Evolutionary conservation across 2,329 filamentous ascomycete species (phyloP).

Genomic region (Cladosporium halotolerans): DNA sequence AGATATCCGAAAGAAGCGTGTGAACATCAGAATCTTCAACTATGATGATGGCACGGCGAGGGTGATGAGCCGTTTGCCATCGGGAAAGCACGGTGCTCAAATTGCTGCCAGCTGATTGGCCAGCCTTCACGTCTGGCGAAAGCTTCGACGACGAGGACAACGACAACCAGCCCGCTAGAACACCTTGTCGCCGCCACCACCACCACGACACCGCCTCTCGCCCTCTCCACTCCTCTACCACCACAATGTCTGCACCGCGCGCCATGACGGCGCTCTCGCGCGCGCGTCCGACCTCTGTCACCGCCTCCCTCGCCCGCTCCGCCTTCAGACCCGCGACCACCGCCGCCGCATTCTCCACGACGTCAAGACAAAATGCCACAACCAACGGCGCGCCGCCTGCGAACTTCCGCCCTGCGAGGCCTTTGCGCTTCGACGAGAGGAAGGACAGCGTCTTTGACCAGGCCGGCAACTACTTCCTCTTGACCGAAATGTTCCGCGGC

Average conservation of each 20-base stretch:
- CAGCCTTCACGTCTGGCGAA: neutral
- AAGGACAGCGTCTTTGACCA: constrained; percentile 73
- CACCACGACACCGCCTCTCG: constrained; percentile 46
- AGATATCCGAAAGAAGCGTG: too few relatives aligned
- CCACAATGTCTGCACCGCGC: constrained; percentile 47
- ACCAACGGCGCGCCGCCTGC: constrained; percentile 72
- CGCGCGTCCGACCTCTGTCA: constrained; percentile 32
- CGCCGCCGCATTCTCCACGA: constrained; percentile 56
- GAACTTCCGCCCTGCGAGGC: constrained; percentile 70
- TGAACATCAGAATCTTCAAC: too few relatives aligned
- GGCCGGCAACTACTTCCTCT: constrained; percentile 86
- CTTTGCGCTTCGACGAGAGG: constrained; percentile 72
- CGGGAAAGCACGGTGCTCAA: too few relatives aligned
- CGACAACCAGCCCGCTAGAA: neutral
- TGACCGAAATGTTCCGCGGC: constrained; percentile 91
- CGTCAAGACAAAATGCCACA: constrained; percentile 55
- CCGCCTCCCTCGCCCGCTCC: constrained; percentile 31
- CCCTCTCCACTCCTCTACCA: constrained; percentile 65
- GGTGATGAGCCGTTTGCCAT: too few relatives aligned
- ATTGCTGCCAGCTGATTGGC: neutral
- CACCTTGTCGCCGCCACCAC: constrained; percentile 3
- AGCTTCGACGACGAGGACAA: neutral
- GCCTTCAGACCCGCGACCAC: constrained; percentile 35
- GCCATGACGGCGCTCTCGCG: constrained; percentile 44
- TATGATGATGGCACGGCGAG: too few relatives aligned